Percentiles rank a stretch among this genome's conserved stretches.
Conservation (phyloP, 2,329 filamentous ascomycete species). For the Diaporthe velutina region DNA sequence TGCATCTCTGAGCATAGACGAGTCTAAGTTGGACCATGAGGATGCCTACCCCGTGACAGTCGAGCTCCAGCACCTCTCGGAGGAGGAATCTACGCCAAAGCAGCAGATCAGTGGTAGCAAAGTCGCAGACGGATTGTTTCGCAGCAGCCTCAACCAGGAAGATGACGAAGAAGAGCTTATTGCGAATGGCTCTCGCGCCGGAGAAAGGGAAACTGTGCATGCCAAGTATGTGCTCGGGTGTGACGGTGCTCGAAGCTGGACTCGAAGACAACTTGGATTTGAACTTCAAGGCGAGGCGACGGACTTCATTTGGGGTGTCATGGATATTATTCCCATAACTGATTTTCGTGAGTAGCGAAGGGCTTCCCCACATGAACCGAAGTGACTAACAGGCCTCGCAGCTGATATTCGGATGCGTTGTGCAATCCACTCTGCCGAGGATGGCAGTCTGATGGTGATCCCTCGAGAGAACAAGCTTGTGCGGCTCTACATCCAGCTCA, state of each 20-base stretch:
- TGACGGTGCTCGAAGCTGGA: slow-evolving; percentile 78
- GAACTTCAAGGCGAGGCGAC: slow-evolving; percentile 46
- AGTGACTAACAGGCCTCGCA: slow-evolving; percentile 63
- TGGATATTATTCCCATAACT: slow-evolving; percentile 48
- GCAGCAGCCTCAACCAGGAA: slow-evolving; percentile 66
- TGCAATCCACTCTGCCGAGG: slow-evolving; percentile 46
- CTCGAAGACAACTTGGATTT: slow-evolving; percentile 64
- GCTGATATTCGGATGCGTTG: slow-evolving; percentile 47
- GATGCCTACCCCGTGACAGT: slow-evolving; percentile 73
- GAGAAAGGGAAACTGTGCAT: slow-evolving; percentile 58
- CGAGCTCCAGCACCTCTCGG: slow-evolving; percentile 66
- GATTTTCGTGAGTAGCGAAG: slow-evolving; percentile 48
- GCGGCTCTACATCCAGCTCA: slow-evolving; percentile 75
- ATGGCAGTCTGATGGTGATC: slow-evolving; percentile 48
- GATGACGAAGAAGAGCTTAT: slow-evolving; percentile 54
- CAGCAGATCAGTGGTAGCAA: slow-evolving; percentile 53
- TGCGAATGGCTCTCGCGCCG: slow-evolving; percentile 46
- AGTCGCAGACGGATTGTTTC: slow-evolving; percentile 67
- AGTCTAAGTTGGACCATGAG: slow-evolving; percentile 60
- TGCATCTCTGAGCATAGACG: slow-evolving; percentile 66
- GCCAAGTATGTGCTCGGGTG: slow-evolving; percentile 77
- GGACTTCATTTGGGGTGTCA: slow-evolving; percentile 46
- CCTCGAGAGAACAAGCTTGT: slow-evolving; percentile 63
- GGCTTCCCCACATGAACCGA: slow-evolving; percentile 60
- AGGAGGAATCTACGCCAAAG: slow-evolving; percentile 68